phyloP scores from a whole-genome alignment of 2,329 filamentous ascomycete species.

The Corinectria fuckeliana region DNA sequence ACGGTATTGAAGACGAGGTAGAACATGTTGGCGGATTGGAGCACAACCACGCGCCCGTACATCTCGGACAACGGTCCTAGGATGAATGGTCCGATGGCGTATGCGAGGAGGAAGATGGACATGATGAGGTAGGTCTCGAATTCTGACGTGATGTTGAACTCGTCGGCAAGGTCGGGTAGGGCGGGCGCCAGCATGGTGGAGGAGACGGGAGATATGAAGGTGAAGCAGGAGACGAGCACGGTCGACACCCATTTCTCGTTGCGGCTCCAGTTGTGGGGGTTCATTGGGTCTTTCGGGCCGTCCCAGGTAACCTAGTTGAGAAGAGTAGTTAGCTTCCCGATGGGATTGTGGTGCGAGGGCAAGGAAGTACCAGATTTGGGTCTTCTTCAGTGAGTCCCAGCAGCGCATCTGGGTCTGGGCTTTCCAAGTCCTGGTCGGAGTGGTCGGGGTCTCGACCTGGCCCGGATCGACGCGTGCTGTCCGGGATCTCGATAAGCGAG shows the following conservation, averaged over 20 bases:
- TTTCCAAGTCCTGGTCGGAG: slow-evolving; percentile 12
- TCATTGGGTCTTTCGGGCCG: slow-evolving; percentile 49
- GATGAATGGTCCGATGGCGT: slow-evolving; percentile 59
- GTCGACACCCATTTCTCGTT: slow-evolving; percentile 45
- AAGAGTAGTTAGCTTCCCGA: background rate
- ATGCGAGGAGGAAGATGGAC: slow-evolving; percentile 66
- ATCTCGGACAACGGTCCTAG: slow-evolving; percentile 60
- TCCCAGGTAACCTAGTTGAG: slow-evolving; percentile 49
- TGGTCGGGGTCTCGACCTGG: background rate
- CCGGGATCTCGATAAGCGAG: slow-evolving; percentile 15
- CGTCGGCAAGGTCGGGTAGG: slow-evolving; percentile 49
- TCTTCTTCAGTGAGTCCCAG: slow-evolving; percentile 19
- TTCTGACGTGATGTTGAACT: slow-evolving; percentile 51
- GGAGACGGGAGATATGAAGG: slow-evolving; percentile 63
- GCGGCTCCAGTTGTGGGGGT: slow-evolving; percentile 55
- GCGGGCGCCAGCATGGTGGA: slow-evolving; percentile 59
- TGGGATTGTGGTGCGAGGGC: background rate
- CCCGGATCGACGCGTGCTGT: background rate
- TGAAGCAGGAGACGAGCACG: slow-evolving; percentile 48
- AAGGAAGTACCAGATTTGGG: slow-evolving; percentile 29
- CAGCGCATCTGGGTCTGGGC: slow-evolving; percentile 14
- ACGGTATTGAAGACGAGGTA: slow-evolving; percentile 63
- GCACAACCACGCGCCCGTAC: slow-evolving; percentile 54
- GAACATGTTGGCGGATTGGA: slow-evolving; percentile 53
- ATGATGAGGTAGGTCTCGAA: slow-evolving; percentile 59